Evolutionary conservation across 176 grass and related monocot species (phyloP), one percentile per base, ranked within the genome.

Genomic region (Triticum dicoccoides): DNA sequence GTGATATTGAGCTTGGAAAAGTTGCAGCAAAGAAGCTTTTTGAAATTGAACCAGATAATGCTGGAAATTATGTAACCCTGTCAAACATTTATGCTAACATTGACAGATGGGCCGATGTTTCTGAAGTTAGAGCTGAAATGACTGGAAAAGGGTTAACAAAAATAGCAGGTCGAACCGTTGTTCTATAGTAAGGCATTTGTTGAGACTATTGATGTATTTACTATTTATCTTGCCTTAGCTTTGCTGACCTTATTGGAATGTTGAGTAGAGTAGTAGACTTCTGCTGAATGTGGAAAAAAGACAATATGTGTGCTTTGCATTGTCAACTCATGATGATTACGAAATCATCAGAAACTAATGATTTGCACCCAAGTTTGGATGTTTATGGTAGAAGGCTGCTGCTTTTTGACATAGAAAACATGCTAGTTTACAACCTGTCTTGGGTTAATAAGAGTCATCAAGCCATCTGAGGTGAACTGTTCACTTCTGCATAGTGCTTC

Each of bases 11-110:
- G 76, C 83, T 99, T 83, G 94, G 94, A 59, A 84, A 94, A 69
- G 74, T 90, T 63, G 94, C 91, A 66, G 94, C 97, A 25, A 86
- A 88, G 79, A 92, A 80, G 86, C 92, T 99, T 37, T 99, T 99
- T 27, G 80, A 99, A 86, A 75, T 99, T 68, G 97, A 99, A 58
- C 94, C 94, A 0, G 35, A 92, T 24, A 98, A 96, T 94, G 97
- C 93, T 86, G 94, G 89, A 70, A 99, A 96, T 79, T 96, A 94
- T 85, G 94, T 99, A 33, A 76, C 85, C 24, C 82, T 99, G 49
- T 99, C 94, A 80, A 96, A 99, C 86, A 88, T 96, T 82, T 96
- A 94, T 96, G 94, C 97, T 21, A 90, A 88, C 78, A 88, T 80
- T n/a, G 87, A 96, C 87, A 92, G 92, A 83, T 99, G 94, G 97